Percentiles rank a stretch among this genome's conserved stretches.
Conservation (phyloP, 768 basidiomycete genomes). For the Leccinum sublutescens region DNA sequence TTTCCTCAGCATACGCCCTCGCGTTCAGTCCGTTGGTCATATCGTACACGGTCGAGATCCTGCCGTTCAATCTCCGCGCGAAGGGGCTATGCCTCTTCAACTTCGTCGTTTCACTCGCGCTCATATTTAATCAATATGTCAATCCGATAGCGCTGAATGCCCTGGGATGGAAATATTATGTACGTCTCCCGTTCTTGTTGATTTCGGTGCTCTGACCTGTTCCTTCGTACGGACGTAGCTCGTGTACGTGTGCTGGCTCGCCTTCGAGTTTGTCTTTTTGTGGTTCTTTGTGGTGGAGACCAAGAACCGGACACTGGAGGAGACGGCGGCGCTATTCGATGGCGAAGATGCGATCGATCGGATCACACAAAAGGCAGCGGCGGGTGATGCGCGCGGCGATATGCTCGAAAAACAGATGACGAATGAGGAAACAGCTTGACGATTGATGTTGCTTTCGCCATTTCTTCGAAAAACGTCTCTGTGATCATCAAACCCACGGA, state of each 20-base stretch:
- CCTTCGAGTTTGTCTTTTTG: slow-evolving; percentile 10
- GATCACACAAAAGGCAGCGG: slow-evolving; percentile 15
- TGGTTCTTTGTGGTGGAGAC: slow-evolving; percentile 22
- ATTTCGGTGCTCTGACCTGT: neutral
- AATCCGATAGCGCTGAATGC: slow-evolving; percentile 69
- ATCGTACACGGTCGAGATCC: slow-evolving; percentile 68
- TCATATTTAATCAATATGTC: slow-evolving; percentile 78
- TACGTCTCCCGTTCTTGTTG: neutral
- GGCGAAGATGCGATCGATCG: slow-evolving; percentile 41
- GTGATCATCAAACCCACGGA: too few species aligned
- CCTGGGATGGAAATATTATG: slow-evolving; percentile 50
- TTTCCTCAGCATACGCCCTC: slow-evolving; percentile 54
- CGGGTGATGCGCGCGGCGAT: neutral
- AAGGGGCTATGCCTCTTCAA: slow-evolving; percentile 80
- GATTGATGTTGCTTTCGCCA: too few species aligned
- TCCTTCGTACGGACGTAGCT: slow-evolving; percentile 1
- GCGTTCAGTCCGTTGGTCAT: slow-evolving; percentile 75
- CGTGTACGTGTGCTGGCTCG: slow-evolving; percentile 24
- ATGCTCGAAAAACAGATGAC: slow-evolving; percentile 7
- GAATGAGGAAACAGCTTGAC: neutral
- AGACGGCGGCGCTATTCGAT: slow-evolving; percentile 71
- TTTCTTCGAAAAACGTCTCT: too few species aligned
- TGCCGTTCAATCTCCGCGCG: slow-evolving; percentile 77
- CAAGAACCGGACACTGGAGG: slow-evolving; percentile 56
- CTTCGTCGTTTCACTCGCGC: slow-evolving; percentile 57